Percentiles rank a stretch among this genome's conserved stretches.
phyloP scores from a whole-genome alignment of 139 green algal species.

The Chlorella sp. region DNA sequence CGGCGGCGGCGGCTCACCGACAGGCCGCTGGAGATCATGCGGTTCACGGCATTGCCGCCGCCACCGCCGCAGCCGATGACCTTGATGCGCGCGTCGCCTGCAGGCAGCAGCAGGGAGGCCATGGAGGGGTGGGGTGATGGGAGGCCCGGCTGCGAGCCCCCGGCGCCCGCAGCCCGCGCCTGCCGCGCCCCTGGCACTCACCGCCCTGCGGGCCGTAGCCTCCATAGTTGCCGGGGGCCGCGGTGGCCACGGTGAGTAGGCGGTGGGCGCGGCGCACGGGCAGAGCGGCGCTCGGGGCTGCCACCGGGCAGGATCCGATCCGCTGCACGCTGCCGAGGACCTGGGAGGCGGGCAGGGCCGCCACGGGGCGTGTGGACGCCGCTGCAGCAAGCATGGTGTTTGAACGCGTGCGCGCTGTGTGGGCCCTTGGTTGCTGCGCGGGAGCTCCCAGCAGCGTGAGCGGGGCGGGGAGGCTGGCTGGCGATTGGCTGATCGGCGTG shows the following conservation, averaged over 20 bases:
- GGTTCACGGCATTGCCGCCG: conserved; percentile 96
- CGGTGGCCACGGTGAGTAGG: not conserved
- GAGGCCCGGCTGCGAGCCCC: not conserved
- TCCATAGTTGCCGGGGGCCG: not conserved
- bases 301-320: not conserved
- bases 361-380: not conserved
- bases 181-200: not conserved
- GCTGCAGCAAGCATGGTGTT: too few species aligned
- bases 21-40: conserved; percentile 94
- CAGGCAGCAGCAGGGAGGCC: too few species aligned
- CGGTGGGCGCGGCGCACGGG: not conserved
- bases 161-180: not conserved
- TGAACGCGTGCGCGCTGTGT: too few species aligned
- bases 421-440: too few species aligned
- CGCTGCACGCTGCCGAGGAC: not conserved
- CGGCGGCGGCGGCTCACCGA: conserved; percentile 60
- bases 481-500: too few species aligned
- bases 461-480: too few species aligned
- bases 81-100: conserved; percentile 71
- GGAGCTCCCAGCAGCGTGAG: too few species aligned
- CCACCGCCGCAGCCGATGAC: conserved; percentile 95
- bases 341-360: not conserved
- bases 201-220: conserved; percentile 8
- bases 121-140: not conserved
- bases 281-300: not conserved